Evolutionary conservation across 1,139 yeast species (phyloP), one percentile per base, ranked within the genome.

Genomic region (Protomyces pachydermus): DNA sequence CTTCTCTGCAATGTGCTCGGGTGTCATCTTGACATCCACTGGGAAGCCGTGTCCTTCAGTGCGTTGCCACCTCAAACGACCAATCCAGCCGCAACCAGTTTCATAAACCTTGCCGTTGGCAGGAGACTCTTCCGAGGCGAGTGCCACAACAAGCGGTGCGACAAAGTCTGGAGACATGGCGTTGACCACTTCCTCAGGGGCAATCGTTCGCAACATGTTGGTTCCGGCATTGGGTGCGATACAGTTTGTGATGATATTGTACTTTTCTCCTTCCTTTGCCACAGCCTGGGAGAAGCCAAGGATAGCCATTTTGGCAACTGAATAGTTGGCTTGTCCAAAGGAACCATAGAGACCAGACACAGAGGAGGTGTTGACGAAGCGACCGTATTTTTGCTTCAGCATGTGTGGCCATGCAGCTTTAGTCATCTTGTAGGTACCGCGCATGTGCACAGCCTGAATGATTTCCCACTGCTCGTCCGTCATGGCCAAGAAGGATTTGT

Each of bases 181-280:
- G 77, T 89, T 89, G 69, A 81, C 80, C 79, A 82, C 78, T 76
- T 91, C 98, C 67, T 86, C 87, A 64, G 85, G 82, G 79, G 91
- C 89, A 63, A 93, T 84, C 9, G 96, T 87, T 74, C 84, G 82
- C 39, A 98, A 93, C 98, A 93, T 93, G 68, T 95, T 93, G 60
- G 98, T 91, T 74, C 91, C 97, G 54, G 98, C 98, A 75, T 91
- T 97, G 66, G 98, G 98, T 56, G 98, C 98, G 75, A 91, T 87
- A 58, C 85, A 82, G 74, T 91, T 89, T 67, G 85, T 93, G 73
- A 81, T 81, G 71, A 93, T 89, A 74, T 87, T 85, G 73, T 79
- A 74, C 77, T 83, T 90, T 67, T 85, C 84, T 72, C 98, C 98
- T 78, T 93, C 98, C 69, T 88, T 80, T 32, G 98, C 97, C 69